Conservation (phyloP, 352 stramenopile species). For the Phytophthora vignae region DNA sequence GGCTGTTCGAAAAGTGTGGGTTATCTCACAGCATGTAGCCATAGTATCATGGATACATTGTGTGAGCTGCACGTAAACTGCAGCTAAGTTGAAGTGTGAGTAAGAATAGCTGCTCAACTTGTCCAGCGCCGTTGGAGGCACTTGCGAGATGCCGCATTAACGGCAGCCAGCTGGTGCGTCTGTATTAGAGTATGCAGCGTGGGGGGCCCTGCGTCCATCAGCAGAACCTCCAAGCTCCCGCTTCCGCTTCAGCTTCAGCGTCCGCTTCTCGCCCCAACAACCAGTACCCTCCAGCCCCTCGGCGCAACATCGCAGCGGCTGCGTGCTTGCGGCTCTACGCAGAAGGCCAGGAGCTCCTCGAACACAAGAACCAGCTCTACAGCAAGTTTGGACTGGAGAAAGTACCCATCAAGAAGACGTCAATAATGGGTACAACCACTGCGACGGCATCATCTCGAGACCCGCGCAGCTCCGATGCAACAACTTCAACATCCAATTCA, state of each 20-base stretch:
- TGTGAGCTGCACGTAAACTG: too few species aligned
- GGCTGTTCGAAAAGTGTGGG: not conserved
- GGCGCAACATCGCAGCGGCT: constrained; percentile 21
- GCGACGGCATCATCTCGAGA: not conserved
- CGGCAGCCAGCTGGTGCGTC: not conserved
- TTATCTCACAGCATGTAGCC: not conserved
- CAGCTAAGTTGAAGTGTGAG: not conserved
- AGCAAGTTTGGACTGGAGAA: constrained; percentile 60
- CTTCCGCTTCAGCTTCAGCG: not conserved
- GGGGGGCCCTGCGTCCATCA: constrained; percentile 28
- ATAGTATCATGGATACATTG: too few species aligned
- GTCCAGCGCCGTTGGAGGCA: not conserved
- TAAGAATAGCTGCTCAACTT: constrained; percentile 32
- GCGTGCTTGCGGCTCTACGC: constrained; percentile 67
- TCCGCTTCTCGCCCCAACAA: not conserved
- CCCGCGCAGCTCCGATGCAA: not conserved
- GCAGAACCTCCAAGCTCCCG: constrained; percentile 24
- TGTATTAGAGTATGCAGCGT: constrained; percentile 38
- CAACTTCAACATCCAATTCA: not conserved
- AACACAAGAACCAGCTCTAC: constrained; percentile 70
- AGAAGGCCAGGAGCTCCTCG: constrained; percentile 57
- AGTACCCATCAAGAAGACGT: not conserved
- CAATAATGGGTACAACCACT: constrained; percentile 1
- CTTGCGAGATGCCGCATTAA: constrained; percentile 29
- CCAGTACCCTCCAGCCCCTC: not conserved